Evolutionary conservation across 2,329 filamentous ascomycete genomes (phyloP), one percentile per base, ranked within the genome.

Genomic region (Xylogone sp.): DNA sequence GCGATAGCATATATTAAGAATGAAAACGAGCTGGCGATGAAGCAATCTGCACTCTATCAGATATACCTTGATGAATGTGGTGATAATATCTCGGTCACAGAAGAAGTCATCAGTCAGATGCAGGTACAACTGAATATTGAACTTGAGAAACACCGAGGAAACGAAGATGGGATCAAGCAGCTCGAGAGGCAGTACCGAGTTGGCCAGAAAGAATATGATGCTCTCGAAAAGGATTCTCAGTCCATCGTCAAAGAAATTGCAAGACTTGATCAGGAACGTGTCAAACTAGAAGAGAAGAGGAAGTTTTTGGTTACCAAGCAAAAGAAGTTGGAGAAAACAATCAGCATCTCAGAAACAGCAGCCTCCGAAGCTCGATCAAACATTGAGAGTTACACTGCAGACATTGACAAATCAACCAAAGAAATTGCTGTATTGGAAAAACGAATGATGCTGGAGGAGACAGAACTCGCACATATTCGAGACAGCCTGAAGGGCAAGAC

Each of bases 271-370:
- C 96, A 97, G 66, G 94, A 97, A 65, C 86, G 86, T 20, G 94
- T 99, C 70, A 99, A 99, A 66, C 92, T 96, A 59, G 93, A 97
- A 58, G 95, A 99, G 70, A 97, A 97, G 76, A 87, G 87, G 68
- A 99, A 99, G 68, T 97, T 97, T 69, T 73, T 99, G 58, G 76
- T 81, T 2, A 87, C 86, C 64, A 99, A 99, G 74, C 86, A 89
- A 62, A 96, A 94, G 75, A 99, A 99, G 72, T 79, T 96, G 13
- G 90, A 97, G 59, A 97, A 96, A 73, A 82, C 87, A 0, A 88
- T 94, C 55, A 78, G 84, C 50, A 87, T 85, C 44, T 90, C 89
- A 53, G 88, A 89, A 56, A 84, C 86, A 52, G 83, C 87, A 5
- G 81, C 83, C 1, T 79, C 81, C 1, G 90, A 95, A 61, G 88